Percentiles rank a stretch among this genome's conserved stretches.
Evolutionary conservation across 2,329 filamentous ascomycete genomes (phyloP).

Genomic region (Aspergillus sp.): DNA sequence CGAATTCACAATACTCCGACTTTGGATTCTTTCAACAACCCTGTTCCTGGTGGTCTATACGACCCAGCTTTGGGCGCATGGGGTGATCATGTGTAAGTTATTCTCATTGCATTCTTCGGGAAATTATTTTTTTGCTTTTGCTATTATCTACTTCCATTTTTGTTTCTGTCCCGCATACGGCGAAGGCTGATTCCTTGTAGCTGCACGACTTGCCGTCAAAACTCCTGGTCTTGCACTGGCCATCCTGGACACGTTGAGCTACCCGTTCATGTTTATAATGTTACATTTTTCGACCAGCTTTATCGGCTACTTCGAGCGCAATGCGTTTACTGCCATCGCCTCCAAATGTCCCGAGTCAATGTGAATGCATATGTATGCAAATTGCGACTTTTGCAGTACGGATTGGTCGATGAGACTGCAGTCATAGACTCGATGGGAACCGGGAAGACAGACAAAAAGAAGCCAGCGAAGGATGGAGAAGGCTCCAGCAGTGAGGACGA

Average conservation of each 20-base stretch:
- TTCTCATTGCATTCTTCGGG: background rate
- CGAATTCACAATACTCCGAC: slow-evolving; percentile 88
- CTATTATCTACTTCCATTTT: background rate
- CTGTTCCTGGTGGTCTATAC: slow-evolving; percentile 85
- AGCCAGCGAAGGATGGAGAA: slow-evolving; percentile 46
- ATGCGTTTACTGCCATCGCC: slow-evolving; percentile 84
- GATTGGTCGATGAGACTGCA: slow-evolving; percentile 66
- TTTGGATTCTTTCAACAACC: slow-evolving; percentile 88
- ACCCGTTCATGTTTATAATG: slow-evolving; percentile 88
- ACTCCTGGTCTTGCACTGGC: slow-evolving; percentile 76
- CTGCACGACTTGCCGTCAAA: slow-evolving; percentile 88
- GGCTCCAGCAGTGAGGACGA: slow-evolving; percentile 63
- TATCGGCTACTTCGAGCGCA: slow-evolving; percentile 79
- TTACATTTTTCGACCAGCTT: slow-evolving; percentile 92
- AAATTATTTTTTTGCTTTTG: slow-evolving; percentile 2
- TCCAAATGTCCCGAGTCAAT: slow-evolving; percentile 72
- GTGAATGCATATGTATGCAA: slow-evolving; percentile 79
- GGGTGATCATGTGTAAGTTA: slow-evolving; percentile 71
- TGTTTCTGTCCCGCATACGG: background rate
- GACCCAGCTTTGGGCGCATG: slow-evolving; percentile 88
- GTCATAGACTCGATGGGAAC: slow-evolving; percentile 50
- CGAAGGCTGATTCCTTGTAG: slow-evolving; percentile 42
- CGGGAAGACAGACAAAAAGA: slow-evolving; percentile 41
- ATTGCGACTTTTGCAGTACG: slow-evolving; percentile 78
- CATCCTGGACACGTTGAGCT: slow-evolving; percentile 95